These are phyloP conservation scores for Fusarium multiceps DNA, from an alignment of 2,329 filamentous ascomycete genomes.

Conservation along the genomic window DNA sequence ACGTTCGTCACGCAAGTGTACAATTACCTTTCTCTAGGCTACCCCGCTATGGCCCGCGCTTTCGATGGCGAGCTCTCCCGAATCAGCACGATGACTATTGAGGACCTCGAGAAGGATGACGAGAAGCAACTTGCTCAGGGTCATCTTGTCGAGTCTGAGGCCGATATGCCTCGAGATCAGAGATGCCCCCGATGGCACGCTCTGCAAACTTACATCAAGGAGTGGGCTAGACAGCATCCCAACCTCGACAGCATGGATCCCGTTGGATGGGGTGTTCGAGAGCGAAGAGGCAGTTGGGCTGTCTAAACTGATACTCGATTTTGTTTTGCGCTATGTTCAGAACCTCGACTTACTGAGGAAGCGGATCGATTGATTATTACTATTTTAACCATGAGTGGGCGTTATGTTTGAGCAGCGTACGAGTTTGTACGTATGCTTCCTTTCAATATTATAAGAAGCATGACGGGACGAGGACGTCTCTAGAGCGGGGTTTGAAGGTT, in stretches of 20 bases:
- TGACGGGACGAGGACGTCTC: conserved; percentile 26
- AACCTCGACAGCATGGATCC: conserved; percentile 71
- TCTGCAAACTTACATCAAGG: conserved; percentile 82
- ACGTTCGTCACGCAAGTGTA: conserved; percentile 94
- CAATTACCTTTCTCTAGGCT: conserved; percentile 94
- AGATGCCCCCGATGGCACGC: conserved; percentile 84
- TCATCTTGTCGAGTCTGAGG: conserved; percentile 73
- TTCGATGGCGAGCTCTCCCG: conserved; percentile 89
- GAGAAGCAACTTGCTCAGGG: conserved; percentile 70
- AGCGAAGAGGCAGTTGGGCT: conserved; percentile 78
- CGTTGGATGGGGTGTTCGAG: conserved; percentile 74
- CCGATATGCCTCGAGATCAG: conserved; percentile 56
- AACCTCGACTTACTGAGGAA: not conserved
- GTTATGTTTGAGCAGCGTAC: conserved; percentile 27
- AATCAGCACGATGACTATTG: conserved; percentile 76
- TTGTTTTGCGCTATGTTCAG: conserved; percentile 4
- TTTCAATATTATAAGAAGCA: conserved; percentile 26
- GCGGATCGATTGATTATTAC: conserved; percentile 7
- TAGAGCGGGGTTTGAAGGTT: conserved; percentile 16
- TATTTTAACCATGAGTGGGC: conserved; percentile 31
- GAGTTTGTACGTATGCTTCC: conserved; percentile 8
- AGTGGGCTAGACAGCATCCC: conserved; percentile 92
- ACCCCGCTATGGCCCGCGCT: conserved; percentile 83
- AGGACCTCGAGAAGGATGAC: conserved; percentile 79
- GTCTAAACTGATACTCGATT: conserved; percentile 55